Evolutionary conservation across 176 grass and related monocot species (phyloP).

Genomic region (Calamus simplicifolius): DNA sequence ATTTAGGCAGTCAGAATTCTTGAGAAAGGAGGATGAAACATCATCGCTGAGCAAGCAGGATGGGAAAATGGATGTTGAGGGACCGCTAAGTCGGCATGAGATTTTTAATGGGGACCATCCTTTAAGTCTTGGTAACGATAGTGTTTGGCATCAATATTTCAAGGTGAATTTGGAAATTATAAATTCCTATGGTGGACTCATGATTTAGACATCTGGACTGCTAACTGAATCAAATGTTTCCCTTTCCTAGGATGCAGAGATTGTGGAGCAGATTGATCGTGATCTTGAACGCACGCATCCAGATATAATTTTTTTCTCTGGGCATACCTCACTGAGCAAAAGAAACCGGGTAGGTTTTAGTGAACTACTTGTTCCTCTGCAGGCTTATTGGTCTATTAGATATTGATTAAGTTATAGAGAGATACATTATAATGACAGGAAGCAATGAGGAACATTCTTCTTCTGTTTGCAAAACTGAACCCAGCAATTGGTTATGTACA

Average conservation of each 20-base stretch:
- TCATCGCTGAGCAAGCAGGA: conserved; percentile 32
- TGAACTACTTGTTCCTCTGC: conserved; percentile 9
- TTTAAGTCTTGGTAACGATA: conserved; percentile 62
- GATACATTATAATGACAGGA: conserved; percentile 40
- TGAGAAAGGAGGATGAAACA: conserved; percentile 41
- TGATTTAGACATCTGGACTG: background rate
- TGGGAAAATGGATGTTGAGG: conserved; percentile 26
- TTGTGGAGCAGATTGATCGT: conserved; percentile 83
- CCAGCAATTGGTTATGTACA: conserved; percentile 84
- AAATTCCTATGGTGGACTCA: background rate
- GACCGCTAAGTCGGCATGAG: conserved; percentile 42
- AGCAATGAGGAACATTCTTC: conserved; percentile 77
- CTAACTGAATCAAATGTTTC: background rate
- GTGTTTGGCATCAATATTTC: conserved; percentile 89
- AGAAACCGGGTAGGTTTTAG: conserved; percentile 49
- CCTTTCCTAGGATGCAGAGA: conserved; percentile 65
- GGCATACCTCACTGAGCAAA: conserved; percentile 28
- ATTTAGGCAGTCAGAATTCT: conserved; percentile 37
- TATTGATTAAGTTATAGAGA: no score
- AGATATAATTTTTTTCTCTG: conserved; percentile 69
- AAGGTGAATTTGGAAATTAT: conserved; percentile 30
- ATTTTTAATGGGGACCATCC: conserved; percentile 90
- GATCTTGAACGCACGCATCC: conserved; percentile 90
- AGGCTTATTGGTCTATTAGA: conserved; percentile 5
- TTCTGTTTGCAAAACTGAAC: conserved; percentile 92